Evolutionary conservation across 192 early-diverging fungal species (phyloP), one percentile per base, ranked within the genome.

Genomic region (Allomyces macrogynus): DNA sequence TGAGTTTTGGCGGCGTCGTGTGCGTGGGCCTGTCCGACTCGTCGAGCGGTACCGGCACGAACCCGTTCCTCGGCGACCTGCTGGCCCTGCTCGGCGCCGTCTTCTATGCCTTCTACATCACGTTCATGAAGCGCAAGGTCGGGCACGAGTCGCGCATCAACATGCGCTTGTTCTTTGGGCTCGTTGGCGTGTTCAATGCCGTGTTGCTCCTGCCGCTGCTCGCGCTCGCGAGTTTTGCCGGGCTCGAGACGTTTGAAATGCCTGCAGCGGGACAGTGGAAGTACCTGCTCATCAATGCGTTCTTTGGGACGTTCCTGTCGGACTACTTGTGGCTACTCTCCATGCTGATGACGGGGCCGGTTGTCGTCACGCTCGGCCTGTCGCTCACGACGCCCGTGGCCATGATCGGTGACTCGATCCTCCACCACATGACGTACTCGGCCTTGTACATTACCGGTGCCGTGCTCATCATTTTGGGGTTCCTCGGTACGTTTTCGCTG

Each of bases 271-370:
- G 67, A 0, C 61, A 88, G 49, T 83, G 85, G 78, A 71, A 68
- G 23, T 81, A 87, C 83, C 74, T 89, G 40, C 25, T 74, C 0
- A 62, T 87, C 24, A 89, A 91, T 75, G 87, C 87, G 10, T 68
- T 88, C 22, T 65, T 91, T 57, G 89, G 89, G 16, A 88, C 87
- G 14, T 85, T 89, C 66, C 67, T 89, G 74, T 88, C 89, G 4
- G 89, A 89, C 70, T 88, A 85, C 67, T 69, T 88, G 23, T 89
- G 87, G 89, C 71, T 91, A 22, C 70, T 82, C 26, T 75, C 87
- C 0, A 81, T 89, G 80, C 71, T 89, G 10, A 81, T 91, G 81
- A 89, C 87, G 1, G 86, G 86, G 18, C 87, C 89, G 11, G 69
- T 91, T 64, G 81, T 86, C 11, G 87, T 88, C 4, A 91, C 89